A percentile compares a stretch with the other conserved stretches of the same genome.
These are phyloP conservation scores for Calvatia gigantea DNA, from an alignment of 768 basidiomycete species.

Conservation along the genomic window DNA sequence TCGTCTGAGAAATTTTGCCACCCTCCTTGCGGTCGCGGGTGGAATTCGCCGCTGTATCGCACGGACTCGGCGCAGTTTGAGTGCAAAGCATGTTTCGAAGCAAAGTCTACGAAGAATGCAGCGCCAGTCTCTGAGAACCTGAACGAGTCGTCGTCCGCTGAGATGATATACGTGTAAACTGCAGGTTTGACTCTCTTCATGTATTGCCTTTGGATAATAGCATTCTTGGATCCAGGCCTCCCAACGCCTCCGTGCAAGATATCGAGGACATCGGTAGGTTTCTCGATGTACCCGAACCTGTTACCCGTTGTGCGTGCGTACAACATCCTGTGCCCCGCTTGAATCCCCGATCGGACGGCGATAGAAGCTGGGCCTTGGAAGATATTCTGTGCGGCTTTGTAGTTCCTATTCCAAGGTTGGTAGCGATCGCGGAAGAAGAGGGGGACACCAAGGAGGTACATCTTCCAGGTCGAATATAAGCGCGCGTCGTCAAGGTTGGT, in stretches of 20 bases:
- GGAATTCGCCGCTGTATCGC: conserved; percentile 77
- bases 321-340: conserved; percentile 69
- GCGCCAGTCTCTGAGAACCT: conserved; percentile 87
- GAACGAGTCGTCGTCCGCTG: conserved; percentile 68
- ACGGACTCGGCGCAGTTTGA: conserved; percentile 66
- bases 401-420: conserved; percentile 66
- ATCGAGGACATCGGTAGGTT: conserved; percentile 41
- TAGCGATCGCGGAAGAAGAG: conserved; percentile 54
- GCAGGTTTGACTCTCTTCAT: conserved; percentile 66
- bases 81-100: conserved; percentile 84
- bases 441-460: conserved; percentile 58
- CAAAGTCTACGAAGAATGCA: conserved; percentile 84
- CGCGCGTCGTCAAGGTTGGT: conserved; percentile 59
- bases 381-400: conserved; percentile 70
- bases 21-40: conserved; percentile 66
- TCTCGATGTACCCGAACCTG: conserved; percentile 55
- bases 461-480: conserved; percentile 80
- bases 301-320: conserved; percentile 67
- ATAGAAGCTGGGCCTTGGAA: conserved; percentile 59
- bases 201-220: not conserved
- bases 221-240: not conserved
- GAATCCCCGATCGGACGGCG: conserved; percentile 65
- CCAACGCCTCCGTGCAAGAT: conserved; percentile 45
- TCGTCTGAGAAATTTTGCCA: conserved; percentile 62
- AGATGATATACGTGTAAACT: conserved; percentile 84